These are phyloP conservation scores for Phytophthora tentaculata DNA, from an alignment of 352 stramenopile genomes.

Conservation along the genomic window DNA sequence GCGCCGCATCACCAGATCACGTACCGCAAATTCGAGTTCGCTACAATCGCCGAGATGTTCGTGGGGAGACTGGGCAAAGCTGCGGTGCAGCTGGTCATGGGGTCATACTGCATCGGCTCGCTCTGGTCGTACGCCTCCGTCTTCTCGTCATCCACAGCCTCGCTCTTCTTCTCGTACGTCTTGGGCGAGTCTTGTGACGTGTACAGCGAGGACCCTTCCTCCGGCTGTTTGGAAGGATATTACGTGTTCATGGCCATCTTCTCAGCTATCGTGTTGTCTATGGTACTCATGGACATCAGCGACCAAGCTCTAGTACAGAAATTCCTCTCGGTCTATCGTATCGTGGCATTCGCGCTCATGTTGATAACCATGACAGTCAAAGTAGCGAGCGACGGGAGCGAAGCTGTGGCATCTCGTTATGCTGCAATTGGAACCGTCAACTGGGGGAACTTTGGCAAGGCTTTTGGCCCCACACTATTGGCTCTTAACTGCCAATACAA, in stretches of 20 bases:
- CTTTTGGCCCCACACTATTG: constrained; percentile 82
- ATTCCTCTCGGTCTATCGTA: constrained; percentile 82
- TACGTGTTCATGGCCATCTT: constrained; percentile 85
- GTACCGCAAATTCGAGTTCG: constrained; percentile 90
- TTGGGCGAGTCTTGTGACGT: constrained; percentile 70
- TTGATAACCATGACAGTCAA: constrained; percentile 80
- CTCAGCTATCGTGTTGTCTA: constrained; percentile 70
- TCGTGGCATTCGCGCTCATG: constrained; percentile 82
- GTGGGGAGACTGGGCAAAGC: constrained; percentile 72
- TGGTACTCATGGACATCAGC: constrained; percentile 88
- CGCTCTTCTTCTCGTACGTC: constrained; percentile 79
- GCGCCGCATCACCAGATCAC: constrained; percentile 72
- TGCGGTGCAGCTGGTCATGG: constrained; percentile 74
- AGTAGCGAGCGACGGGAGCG: constrained; percentile 60
- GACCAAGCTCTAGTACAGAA: constrained; percentile 85
- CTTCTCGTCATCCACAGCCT: constrained; percentile 87
- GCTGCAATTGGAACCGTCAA: constrained; percentile 62
- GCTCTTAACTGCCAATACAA: constrained; percentile 91
- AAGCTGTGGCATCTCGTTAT: constrained; percentile 50
- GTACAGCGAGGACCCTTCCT: constrained; percentile 52
- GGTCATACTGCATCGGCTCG: constrained; percentile 77
- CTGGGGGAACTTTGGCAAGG: constrained; percentile 83
- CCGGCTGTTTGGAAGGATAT: constrained; percentile 69
- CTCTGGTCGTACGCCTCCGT: constrained; percentile 88
- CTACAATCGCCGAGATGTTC: constrained; percentile 84